Evolutionary conservation across 164 flowering plant species (phyloP), one percentile per base, ranked within the genome.

Genomic region (Echeveria elegans): DNA sequence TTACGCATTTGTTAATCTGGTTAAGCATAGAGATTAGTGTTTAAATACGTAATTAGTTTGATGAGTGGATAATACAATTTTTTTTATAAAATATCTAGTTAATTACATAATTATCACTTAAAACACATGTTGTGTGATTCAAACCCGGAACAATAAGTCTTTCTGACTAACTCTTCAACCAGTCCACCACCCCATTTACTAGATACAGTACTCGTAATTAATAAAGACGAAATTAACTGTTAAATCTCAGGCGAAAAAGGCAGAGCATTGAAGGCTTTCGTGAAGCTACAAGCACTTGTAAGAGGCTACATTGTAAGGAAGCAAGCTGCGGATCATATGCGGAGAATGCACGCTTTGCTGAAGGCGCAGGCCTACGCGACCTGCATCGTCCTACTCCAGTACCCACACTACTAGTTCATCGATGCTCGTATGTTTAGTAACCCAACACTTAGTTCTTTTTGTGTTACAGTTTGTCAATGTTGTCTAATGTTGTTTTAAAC

Each of bases 291-390:
- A 60, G 92, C 92, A 16, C 72, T 82, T 1, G 89, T 83, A 1
- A 79, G 92, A 69, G 92, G 92, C 19, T 78, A 85, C 68, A 86
- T 87, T 61, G 79, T 81, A 71, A 79, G 92, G 77, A 83, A 80
- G 78, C 73, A 72, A 50, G 81, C 81, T 8, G 76, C 82, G n/a
- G 80, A 82, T 30, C 60, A 67, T 66, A 26, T 79, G 70, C 69
- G 77, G 0, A 61, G 78, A 16, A 79, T 85, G 80, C 86, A 87
- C 24, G 80, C 84, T 0, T 56, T 85, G 72, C 16, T 85, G 30
- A 76, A 85, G 41, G 84, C 82, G 6, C 92, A 85, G 69, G 77
- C 78, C 1, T 69, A 83, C 66, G 88, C 83, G 76, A 0, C 5
- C 37, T 3, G 84, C 81, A 24, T 74, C 80, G 1, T 80, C 85